Percentiles rank a stretch among this genome's conserved stretches.
These are phyloP conservation scores for Chrysoporthe cubensis DNA, from an alignment of 2,329 filamentous ascomycete genomes.

Conservation along the genomic window DNA sequence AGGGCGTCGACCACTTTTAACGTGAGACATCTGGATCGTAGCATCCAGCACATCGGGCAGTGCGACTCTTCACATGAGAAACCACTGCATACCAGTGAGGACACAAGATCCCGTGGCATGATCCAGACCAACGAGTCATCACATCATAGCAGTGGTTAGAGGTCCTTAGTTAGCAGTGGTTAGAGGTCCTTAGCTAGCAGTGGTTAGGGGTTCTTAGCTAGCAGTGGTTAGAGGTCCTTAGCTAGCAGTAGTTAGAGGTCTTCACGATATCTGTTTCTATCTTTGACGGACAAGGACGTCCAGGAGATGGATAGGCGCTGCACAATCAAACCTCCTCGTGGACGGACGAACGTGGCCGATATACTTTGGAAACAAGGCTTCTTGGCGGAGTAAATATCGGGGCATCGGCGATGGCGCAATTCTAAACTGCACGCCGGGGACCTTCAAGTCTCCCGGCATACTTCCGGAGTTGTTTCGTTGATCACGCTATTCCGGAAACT, in stretches of 20 bases:
- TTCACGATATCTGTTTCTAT: no score
- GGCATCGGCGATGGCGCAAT: conserved; percentile 25
- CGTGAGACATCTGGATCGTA: background rate
- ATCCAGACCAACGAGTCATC: background rate
- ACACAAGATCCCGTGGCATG: background rate
- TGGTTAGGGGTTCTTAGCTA: no score
- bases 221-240: no score
- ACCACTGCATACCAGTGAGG: background rate
- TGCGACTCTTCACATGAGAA: background rate
- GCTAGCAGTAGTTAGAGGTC: no score
- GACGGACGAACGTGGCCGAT: no score
- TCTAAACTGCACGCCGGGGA: background rate
- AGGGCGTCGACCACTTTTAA: background rate
- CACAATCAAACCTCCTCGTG: no score
- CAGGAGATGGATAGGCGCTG: no score
- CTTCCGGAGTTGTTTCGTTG: conserved; percentile 3
- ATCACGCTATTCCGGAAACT: conserved; percentile 16
- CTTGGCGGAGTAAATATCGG: conserved; percentile 26
- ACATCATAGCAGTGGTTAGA: background rate
- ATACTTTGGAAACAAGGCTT: background rate
- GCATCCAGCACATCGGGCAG: background rate
- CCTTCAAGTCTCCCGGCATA: background rate
- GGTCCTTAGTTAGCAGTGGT: no score
- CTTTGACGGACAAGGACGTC: no score
- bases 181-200: no score